Evolutionary conservation across 2,329 filamentous ascomycete species (phyloP).

Genomic region (Monilinia fructigena): DNA sequence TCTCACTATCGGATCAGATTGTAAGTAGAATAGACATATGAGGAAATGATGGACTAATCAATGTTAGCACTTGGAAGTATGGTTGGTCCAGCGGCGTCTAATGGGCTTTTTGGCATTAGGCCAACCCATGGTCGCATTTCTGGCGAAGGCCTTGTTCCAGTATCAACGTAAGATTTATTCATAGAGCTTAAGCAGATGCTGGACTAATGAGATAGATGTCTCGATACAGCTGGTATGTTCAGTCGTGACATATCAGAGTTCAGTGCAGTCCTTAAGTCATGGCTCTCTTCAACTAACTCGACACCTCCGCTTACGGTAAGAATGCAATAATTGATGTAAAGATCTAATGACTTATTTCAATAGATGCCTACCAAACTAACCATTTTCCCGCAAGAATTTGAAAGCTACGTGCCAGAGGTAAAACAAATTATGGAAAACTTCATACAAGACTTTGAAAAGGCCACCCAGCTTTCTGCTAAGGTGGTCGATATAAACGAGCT

Average conservation of each 20-base stretch:
- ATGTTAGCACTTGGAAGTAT: constrained; percentile 28
- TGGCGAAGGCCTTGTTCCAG: constrained; percentile 24
- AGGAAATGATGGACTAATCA: neutral
- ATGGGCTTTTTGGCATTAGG: constrained; percentile 29
- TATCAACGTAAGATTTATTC: constrained; percentile 24
- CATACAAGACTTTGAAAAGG: constrained; percentile 19
- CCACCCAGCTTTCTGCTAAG: neutral
- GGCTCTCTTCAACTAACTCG: constrained; percentile 13
- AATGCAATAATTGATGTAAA: neutral
- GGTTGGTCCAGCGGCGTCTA: constrained; percentile 27
- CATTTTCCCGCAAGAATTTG: constrained; percentile 5
- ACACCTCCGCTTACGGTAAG: neutral
- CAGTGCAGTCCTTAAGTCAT: constrained; percentile 8
- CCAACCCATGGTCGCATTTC: constrained; percentile 25
- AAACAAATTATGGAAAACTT: constrained; percentile 17
- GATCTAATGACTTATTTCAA: neutral
- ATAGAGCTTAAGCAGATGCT: too few relatives aligned
- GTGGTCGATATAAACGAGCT: constrained; percentile 4
- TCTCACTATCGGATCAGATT: constrained; percentile 49
- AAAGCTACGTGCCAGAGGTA: neutral
- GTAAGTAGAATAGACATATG: constrained; percentile 19
- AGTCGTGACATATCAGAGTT: constrained; percentile 26
- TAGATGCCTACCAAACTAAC: constrained; percentile 10
- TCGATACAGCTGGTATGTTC: constrained; percentile 32
- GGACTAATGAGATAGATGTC: constrained; percentile 21